Evolutionary conservation across 2,329 filamentous ascomycete species (phyloP), one percentile per base, ranked within the genome.

Genomic region (Teratosphaeria viscida): DNA sequence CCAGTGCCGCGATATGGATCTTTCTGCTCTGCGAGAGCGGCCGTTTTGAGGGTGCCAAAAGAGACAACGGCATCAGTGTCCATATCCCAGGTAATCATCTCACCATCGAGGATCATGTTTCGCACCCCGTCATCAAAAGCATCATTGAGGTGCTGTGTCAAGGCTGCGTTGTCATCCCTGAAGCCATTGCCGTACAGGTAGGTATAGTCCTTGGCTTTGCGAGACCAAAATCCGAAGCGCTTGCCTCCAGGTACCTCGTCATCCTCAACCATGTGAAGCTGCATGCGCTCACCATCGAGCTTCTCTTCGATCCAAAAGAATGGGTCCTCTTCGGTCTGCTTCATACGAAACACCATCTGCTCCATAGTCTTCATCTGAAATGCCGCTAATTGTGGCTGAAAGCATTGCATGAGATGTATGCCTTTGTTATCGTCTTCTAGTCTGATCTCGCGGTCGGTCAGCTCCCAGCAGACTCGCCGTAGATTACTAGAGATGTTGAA

Each of bases 81-180:
- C 62, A 91, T 89, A 70, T 97, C 90, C 94, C 94, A 99, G 0
- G 92, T 96, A 60, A 99, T 91, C 94, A 99, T 99, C 72, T 99
- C 94, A 10, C 94, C 94, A 68, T 99, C 94, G 0, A 99, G 80
- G 56, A 99, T 96, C 64, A 96, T 81, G 69, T 89, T 96, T 16
- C 86, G 81, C 0, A 97, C 90, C 1, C 86, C 85, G 0, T 84
- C 77, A 2, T 85, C 79, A 71, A 99, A 97, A 0, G 90, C 90
- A 49, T 84, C 79, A 57, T 84, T 84, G 23, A 97, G 78, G 70
- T 95, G 87, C 37, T 90, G 82, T 0, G 92, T 96, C 57, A 97
- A 73, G 6, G 91, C 85, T 7, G 88, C 87, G 49, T 86, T 85
- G 5, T 87, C 82, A 64, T 95, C 90, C 54, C 86, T 75, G 16